Conservation (phyloP, 768 basidiomycete species). For the Cytidiella melzeri region DNA sequence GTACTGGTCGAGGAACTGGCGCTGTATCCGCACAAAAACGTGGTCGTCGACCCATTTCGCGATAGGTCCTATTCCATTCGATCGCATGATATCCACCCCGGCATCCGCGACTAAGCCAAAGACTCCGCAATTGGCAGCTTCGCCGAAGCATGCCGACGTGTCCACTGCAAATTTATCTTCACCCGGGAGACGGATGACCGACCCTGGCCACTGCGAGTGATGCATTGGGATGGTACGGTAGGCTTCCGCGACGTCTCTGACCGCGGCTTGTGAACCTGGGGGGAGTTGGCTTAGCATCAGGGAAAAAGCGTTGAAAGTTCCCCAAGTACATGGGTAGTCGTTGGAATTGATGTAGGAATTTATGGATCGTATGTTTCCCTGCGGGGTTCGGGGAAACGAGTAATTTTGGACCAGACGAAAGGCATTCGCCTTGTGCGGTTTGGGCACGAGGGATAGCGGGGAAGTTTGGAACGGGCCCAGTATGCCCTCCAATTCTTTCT, state of each 20-base stretch:
- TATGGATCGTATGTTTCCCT: conserved; percentile 15
- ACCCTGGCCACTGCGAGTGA: conserved; percentile 31
- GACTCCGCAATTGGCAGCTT: neutral
- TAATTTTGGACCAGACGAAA: conserved; percentile 11
- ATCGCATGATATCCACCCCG: conserved; percentile 25
- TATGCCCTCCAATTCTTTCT: neutral
- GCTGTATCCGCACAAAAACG: conserved; percentile 18
- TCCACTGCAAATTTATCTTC: conserved; percentile 5
- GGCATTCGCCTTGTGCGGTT: conserved; percentile 7
- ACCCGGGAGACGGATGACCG: conserved; percentile 17
- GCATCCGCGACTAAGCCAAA: conserved; percentile 20
- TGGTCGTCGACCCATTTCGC: conserved; percentile 39
- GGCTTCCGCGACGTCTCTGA: conserved; percentile 33
- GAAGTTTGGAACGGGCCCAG: conserved; percentile 12
- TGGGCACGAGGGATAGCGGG: conserved; percentile 9
- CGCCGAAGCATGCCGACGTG: conserved; percentile 8
- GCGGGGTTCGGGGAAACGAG: conserved; percentile 6
- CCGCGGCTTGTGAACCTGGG: conserved; percentile 30
- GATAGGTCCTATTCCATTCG: conserved; percentile 18
- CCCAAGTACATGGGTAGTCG: conserved; percentile 38
- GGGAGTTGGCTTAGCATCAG: conserved; percentile 29
- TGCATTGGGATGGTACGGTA: conserved; percentile 30
- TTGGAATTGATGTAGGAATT: conserved; percentile 28
- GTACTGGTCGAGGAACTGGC: neutral
- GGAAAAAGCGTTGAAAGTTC: conserved; percentile 31